Evolutionary conservation across 257 asterid species (phyloP).

Genomic region (Gardenia jasminoides): DNA sequence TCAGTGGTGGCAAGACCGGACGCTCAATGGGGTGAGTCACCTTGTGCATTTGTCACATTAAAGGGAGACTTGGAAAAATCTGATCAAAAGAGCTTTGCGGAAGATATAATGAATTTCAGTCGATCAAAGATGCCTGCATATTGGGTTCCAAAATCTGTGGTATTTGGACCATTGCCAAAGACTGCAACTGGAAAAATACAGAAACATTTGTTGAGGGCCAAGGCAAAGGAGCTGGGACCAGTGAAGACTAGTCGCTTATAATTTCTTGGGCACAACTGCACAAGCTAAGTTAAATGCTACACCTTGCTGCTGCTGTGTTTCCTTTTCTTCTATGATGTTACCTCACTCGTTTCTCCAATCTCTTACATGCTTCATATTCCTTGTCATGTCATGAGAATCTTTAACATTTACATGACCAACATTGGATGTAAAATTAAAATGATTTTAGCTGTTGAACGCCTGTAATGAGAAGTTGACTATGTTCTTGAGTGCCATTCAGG

Average conservation of each 20-base stretch:
- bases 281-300: too few species aligned
- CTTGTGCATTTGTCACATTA: constrained; percentile 84
- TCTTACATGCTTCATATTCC: background rate
- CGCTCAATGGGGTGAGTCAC: constrained; percentile 93
- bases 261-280: background rate
- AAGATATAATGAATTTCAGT: constrained; percentile 75
- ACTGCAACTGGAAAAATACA: constrained; percentile 97
- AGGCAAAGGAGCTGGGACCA: constrained; percentile 88
- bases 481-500: background rate
- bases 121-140: constrained; percentile 74
- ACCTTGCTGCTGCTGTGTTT: background rate
- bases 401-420: too few species aligned
- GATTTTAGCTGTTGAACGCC: background rate
- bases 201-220: constrained; percentile 80
- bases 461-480: background rate
- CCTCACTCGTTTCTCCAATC: background rate
- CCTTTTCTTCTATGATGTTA: too few species aligned
- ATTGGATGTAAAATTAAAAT: background rate
- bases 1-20: constrained; percentile 90
- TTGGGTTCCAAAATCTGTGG: constrained; percentile 86
- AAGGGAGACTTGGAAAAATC: constrained; percentile 46
- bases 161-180: constrained; percentile 87
- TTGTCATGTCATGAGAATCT: too few species aligned
- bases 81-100: constrained; percentile 42
- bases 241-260: constrained; percentile 65